Conservation (phyloP, 176 grass and related monocot genomes). For the Tillandsia fasciculata region DNA sequence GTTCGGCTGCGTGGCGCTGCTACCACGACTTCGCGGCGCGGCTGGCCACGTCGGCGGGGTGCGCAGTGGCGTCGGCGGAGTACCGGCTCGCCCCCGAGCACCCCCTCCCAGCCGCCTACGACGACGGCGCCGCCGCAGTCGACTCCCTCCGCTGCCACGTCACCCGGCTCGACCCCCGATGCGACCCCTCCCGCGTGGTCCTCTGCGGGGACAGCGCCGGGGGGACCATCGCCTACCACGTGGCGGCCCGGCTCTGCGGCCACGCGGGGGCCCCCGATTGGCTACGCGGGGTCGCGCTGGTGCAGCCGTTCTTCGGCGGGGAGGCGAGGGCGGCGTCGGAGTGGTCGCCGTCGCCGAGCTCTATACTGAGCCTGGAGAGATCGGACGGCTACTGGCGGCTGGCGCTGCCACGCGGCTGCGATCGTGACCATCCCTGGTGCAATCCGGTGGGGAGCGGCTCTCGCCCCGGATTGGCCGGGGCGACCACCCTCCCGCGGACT, state of each 20-base stretch:
- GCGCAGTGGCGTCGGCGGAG: conserved; percentile 59
- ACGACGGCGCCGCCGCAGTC: conserved; percentile 48
- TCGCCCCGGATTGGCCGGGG: conserved; percentile 20
- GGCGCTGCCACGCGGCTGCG: conserved; percentile 40
- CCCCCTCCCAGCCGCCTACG: conserved; percentile 49
- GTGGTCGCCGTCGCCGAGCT: conserved; percentile 39
- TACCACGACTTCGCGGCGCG: conserved; percentile 81
- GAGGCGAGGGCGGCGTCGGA: conserved; percentile 53
- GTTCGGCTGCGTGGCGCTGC: conserved; percentile 77
- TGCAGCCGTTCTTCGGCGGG: conserved; percentile 90
- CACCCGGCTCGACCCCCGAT: conserved; percentile 31
- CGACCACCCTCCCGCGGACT: conserved; percentile 34
- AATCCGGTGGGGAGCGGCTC: conserved; percentile 29
- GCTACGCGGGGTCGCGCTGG: conserved; percentile 38
- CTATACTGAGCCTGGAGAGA: conserved; percentile 48
- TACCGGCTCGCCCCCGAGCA: conserved; percentile 86
- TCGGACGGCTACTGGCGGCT: conserved; percentile 82
- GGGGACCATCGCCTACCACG: conserved; percentile 68
- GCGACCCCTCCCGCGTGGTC: conserved; percentile 61
- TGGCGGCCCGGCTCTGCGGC: conserved; percentile 27
- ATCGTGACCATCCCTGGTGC: conserved; percentile 73
- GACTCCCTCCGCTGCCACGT: no score
- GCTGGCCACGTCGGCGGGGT: conserved; percentile 29
- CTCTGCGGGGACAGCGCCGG: conserved; percentile 83
- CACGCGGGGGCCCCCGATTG: background rate